These are phyloP conservation scores for Dalbergia cultrata DNA, from an alignment of 306 rosid species.

Conservation along the genomic window DNA sequence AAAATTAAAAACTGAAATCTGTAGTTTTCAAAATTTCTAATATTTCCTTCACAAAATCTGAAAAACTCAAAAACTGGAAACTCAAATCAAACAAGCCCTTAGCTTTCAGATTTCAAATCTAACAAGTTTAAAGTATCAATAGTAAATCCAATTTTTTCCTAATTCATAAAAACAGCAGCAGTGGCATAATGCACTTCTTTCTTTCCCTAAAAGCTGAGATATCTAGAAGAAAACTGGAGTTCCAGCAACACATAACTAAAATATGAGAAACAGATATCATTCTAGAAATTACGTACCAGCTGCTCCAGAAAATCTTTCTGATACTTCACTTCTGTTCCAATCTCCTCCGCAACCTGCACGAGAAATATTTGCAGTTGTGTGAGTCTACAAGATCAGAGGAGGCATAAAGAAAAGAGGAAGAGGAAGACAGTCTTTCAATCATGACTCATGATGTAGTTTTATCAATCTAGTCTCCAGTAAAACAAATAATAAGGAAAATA, in stretches of 20 bases:
- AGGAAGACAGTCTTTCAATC: slow-evolving; percentile 18
- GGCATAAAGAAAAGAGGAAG: background rate
- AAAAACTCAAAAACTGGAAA: no score
- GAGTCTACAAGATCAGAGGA: slow-evolving; percentile 20
- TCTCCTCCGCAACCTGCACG: slow-evolving; percentile 86
- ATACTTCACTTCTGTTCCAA: slow-evolving; percentile 77
- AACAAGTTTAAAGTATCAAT: background rate
- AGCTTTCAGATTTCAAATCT: slow-evolving; percentile 23
- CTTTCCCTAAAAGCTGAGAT: background rate
- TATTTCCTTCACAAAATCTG: no score
- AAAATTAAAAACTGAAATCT: no score
- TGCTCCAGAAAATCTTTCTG: slow-evolving; percentile 80
- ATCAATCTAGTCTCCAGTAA: slow-evolving; percentile 5
- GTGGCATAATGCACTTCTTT: background rate
- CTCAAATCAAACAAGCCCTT: no score
- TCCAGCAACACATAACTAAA: slow-evolving; percentile 2
- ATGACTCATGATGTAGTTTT: slow-evolving; percentile 10
- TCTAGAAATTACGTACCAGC: slow-evolving; percentile 65
- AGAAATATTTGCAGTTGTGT: slow-evolving; percentile 34
- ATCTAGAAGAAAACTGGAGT: background rate
- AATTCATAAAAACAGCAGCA: background rate
- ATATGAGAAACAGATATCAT: slow-evolving; percentile 14
- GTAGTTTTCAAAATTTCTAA: no score
- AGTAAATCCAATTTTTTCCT: slow-evolving; percentile 4
- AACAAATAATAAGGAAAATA: slow-evolving; percentile 19